Evolutionary conservation across 1,284 basidiomycete species (phyloP).

Genomic region (Naganishia sp.): DNA sequence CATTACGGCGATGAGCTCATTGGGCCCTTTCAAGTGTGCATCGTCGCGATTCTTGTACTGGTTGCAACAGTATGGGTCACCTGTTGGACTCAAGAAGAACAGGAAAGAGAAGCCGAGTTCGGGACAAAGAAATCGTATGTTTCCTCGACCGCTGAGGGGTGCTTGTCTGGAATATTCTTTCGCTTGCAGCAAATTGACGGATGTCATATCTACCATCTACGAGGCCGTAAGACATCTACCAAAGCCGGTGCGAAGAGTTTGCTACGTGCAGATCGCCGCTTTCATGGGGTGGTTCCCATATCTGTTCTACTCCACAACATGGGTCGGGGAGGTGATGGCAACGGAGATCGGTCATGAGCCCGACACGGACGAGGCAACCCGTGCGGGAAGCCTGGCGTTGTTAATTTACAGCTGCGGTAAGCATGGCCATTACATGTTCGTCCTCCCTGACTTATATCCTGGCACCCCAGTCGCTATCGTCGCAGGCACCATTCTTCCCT

Average conservation of each 20-base stretch:
- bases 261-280: conserved; percentile 61
- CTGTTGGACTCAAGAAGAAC: conserved; percentile 76
- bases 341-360: conserved; percentile 70
- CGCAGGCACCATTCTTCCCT: conserved; percentile 79
- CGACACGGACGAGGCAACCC: conserved; percentile 75
- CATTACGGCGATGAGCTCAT: neutral
- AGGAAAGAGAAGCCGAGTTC: conserved; percentile 60
- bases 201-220: conserved; percentile 74
- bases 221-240: conserved; percentile 73
- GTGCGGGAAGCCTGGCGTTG: conserved; percentile 85
- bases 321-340: conserved; percentile 87
- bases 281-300: conserved; percentile 79
- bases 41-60: conserved; percentile 78
- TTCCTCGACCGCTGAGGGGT: neutral
- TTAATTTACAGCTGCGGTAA: conserved; percentile 82
- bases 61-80: conserved; percentile 82
- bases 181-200: conserved; percentile 50
- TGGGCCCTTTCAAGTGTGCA: conserved; percentile 63
- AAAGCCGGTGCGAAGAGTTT: conserved; percentile 78
- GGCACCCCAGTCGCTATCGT: conserved; percentile 69
- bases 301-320: conserved; percentile 92
- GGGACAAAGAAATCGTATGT: conserved; percentile 46
- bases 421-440: conserved; percentile 37
- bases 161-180: too few relatives aligned
- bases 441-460: neutral